Percentiles rank a stretch among this genome's conserved stretches.
Evolutionary conservation across 352 stramenopile species (phyloP).

Genomic region (Phytophthora chlamydospora): DNA sequence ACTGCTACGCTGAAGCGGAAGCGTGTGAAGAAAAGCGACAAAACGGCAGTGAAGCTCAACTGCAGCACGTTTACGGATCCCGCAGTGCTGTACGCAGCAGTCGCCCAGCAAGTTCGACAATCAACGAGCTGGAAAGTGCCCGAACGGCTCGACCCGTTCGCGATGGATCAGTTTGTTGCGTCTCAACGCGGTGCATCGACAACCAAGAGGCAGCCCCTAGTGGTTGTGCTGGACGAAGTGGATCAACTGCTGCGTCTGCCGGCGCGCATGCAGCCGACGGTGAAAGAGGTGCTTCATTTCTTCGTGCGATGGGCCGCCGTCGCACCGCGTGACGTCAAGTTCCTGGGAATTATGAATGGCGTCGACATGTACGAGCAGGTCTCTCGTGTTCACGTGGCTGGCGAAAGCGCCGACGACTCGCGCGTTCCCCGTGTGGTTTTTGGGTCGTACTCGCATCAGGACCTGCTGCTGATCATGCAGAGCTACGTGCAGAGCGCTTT

Average conservation of each 20-base stretch:
- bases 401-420: conserved; percentile 10
- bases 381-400: conserved; percentile 32
- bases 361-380: conserved; percentile 77
- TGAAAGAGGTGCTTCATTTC: conserved; percentile 66
- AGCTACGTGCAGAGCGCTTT: conserved; percentile 39
- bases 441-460: conserved; percentile 57
- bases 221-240: conserved; percentile 73
- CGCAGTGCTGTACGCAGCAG: conserved; percentile 44
- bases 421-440: conserved; percentile 58
- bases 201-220: conserved; percentile 13
- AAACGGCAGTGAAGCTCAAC: conserved; percentile 56
- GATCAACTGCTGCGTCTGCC: conserved; percentile 66
- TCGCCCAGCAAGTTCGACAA: conserved; percentile 33
- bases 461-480: conserved; percentile 56
- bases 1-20: conserved; percentile 12
- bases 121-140: conserved; percentile 36
- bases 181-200: conserved; percentile 1
- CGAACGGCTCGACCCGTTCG: conserved; percentile 42
- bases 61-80: conserved; percentile 71
- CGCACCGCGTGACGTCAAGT: conserved; percentile 42
- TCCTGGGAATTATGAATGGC: conserved; percentile 78
- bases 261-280: conserved; percentile 37
- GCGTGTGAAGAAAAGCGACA: conserved; percentile 6
- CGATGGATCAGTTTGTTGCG: conserved; percentile 57
- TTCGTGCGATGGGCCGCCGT: conserved; percentile 60